Percentiles rank a stretch among this genome's conserved stretches.
These are phyloP conservation scores for Fusarium algeriense DNA, from an alignment of 2,329 filamentous ascomycete genomes.

Conservation along the genomic window DNA sequence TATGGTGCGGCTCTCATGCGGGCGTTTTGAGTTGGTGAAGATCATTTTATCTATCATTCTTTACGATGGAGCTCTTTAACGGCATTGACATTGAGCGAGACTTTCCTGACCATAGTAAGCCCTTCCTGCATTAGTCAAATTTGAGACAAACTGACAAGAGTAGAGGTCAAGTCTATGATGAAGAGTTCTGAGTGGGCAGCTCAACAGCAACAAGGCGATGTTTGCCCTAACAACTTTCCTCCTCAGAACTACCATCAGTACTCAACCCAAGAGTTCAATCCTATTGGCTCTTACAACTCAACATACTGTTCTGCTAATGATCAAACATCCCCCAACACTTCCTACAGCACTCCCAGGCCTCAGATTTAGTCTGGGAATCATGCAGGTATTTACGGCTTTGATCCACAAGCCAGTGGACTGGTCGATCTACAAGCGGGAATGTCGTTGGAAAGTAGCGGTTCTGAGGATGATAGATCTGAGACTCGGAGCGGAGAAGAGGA, in stretches of 20 bases:
- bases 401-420: slow-evolving; percentile 12
- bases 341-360: slow-evolving; percentile 22
- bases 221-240: too few relatives aligned
- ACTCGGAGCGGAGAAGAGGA: not conserved
- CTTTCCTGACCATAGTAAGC: slow-evolving; percentile 9
- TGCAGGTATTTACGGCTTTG: slow-evolving; percentile 20
- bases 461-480: not conserved
- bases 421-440: slow-evolving; percentile 29
- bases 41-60: too few relatives aligned
- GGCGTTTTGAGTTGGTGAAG: not conserved
- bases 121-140: fast-evolving
- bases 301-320: not conserved
- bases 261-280: not conserved
- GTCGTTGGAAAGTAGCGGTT: not conserved
- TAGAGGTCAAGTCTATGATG: slow-evolving; percentile 8
- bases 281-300: not conserved
- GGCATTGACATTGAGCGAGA: slow-evolving; percentile 11
- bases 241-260: not conserved
- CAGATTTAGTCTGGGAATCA: slow-evolving; percentile 26
- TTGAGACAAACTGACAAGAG: not conserved
- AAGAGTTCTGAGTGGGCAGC: not conserved
- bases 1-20: not conserved
- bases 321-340: not conserved
- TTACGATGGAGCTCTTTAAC: slow-evolving; percentile 20
- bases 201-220: not conserved